Conservation (phyloP, 257 asterid species). For the Solanum medicagineum region DNA sequence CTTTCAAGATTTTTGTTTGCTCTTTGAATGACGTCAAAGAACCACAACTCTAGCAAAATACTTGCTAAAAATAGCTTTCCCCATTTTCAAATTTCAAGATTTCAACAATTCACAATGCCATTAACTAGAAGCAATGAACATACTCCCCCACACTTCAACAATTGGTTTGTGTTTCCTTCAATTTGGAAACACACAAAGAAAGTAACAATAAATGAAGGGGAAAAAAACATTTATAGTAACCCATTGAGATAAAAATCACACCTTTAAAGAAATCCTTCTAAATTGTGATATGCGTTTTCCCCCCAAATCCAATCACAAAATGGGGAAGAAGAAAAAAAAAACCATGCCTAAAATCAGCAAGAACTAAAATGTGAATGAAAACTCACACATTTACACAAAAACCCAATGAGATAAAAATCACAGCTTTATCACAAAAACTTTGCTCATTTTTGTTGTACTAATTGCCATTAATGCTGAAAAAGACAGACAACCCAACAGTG, state of each 20-base stretch:
- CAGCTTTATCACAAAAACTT: background rate
- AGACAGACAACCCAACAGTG: background rate
- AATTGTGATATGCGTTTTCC: background rate
- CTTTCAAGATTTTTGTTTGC: background rate
- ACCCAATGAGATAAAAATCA: background rate
- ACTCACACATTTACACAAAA: background rate
- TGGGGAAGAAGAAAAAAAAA: background rate
- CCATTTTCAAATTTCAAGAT: background rate
- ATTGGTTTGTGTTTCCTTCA: background rate
- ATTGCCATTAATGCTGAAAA: background rate
- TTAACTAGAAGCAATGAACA: background rate
- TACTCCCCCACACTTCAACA: background rate
- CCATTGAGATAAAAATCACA: background rate
- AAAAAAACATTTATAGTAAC: background rate
- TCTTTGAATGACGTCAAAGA: background rate
- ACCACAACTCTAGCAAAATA: background rate
- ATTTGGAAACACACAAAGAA: background rate
- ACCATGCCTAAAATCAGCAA: background rate
- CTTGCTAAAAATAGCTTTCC: background rate
- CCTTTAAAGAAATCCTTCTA: background rate
- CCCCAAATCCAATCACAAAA: background rate
- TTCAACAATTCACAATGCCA: background rate
- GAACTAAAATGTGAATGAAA: background rate
- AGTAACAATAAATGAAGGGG: background rate
- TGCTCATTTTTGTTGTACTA: background rate